Conservation (phyloP, 2,329 filamentous ascomycete species). For the Mollisia scopiformis region DNA sequence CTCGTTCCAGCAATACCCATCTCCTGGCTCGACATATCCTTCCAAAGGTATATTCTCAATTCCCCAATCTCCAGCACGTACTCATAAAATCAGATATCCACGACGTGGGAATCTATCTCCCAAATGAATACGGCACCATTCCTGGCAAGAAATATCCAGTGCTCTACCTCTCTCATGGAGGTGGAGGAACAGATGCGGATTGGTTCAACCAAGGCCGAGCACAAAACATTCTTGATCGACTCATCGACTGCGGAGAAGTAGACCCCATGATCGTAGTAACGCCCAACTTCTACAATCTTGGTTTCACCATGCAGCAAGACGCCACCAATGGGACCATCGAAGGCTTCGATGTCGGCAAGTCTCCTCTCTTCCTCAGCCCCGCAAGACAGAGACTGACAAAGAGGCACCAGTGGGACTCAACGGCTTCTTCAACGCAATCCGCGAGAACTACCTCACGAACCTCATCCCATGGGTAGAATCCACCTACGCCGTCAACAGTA, state of each 20-base stretch:
- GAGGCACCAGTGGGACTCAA: neutral
- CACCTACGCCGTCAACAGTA: neutral
- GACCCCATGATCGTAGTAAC: neutral
- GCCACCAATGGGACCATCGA: neutral
- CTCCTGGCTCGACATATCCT: constrained; percentile 4
- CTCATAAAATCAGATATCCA: neutral
- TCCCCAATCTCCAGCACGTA: neutral
- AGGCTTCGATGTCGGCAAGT: neutral
- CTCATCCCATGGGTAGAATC: constrained; percentile 1
- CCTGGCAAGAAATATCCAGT: constrained; percentile 2
- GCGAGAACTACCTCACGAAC: neutral
- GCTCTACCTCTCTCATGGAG: neutral
- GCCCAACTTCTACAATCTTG: constrained; percentile 1
- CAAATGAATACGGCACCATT: neutral
- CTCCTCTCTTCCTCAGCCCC: neutral
- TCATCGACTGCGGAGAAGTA: neutral
- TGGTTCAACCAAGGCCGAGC: constrained; percentile 3
- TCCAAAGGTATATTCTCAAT: neutral
- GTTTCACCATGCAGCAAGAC: neutral
- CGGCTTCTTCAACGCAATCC: neutral
- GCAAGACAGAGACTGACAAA: neutral
- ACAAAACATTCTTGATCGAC: neutral
- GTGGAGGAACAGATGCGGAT: neutral
- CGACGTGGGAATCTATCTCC: neutral
- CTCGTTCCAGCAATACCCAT: neutral